Conservation (phyloP, 2,329 filamentous ascomycete species). For the Cryphonectria nitschkei region DNA sequence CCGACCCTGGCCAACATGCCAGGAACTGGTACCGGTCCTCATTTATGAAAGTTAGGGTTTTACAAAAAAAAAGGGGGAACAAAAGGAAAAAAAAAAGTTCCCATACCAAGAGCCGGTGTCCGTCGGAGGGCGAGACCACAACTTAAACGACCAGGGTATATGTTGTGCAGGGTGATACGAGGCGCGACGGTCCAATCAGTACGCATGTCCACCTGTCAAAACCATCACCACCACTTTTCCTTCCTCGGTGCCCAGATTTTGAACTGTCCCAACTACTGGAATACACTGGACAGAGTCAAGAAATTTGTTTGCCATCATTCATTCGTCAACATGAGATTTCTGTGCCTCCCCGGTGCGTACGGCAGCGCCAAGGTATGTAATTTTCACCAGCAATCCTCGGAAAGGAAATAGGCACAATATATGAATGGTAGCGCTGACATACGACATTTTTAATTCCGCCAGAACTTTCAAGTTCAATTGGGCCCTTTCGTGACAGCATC, state of each 20-base stretch:
- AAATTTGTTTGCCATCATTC: background rate
- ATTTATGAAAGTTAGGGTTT: background rate
- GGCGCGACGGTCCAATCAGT: background rate
- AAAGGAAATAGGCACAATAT: background rate
- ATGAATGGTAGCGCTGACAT: background rate
- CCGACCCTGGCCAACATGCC: background rate
- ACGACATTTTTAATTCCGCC: conserved; percentile 7
- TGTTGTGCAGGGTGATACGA: background rate
- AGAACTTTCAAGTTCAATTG: conserved; percentile 29
- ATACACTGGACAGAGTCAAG: background rate
- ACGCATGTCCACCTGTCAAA: background rate
- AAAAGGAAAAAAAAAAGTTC: background rate
- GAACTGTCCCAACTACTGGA: background rate
- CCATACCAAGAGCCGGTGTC: background rate
- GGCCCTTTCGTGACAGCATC: conserved; percentile 24
- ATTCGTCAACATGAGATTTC: conserved; percentile 52
- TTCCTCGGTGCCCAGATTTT: background rate
- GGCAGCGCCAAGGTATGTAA: conserved; percentile 60
- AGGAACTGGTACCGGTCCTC: background rate
- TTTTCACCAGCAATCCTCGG: conserved; percentile 36
- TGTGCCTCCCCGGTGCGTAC: conserved; percentile 62
- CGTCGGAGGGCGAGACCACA: background rate
- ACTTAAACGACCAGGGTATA: background rate
- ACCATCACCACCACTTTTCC: background rate
- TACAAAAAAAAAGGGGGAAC: too few species aligned